Conservation (phyloP, 2,329 filamentous ascomycete species). For the Scortechinia acanthostroma region DNA sequence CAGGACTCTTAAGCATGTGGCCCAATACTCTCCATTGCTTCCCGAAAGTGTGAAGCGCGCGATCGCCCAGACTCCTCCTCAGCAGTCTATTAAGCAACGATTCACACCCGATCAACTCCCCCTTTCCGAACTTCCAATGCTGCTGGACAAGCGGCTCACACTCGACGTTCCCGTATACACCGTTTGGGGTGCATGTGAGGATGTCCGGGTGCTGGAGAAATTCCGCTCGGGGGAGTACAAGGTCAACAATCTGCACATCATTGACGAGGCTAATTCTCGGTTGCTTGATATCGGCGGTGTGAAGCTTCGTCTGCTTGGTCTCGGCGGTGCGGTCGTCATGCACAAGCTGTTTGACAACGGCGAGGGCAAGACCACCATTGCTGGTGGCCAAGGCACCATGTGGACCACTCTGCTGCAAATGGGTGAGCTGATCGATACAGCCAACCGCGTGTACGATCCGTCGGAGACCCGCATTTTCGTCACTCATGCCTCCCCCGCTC, state of each 20-base stretch:
- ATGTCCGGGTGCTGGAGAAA: constrained; percentile 94
- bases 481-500: constrained; percentile 91
- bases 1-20: constrained; percentile 94
- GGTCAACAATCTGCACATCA: constrained; percentile 93
- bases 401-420: constrained; percentile 98
- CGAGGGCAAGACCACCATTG: constrained; percentile 94
- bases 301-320: constrained; percentile 84
- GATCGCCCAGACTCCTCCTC: constrained; percentile 58
- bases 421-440: constrained; percentile 95
- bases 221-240: constrained; percentile 97
- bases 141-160: constrained; percentile 81
- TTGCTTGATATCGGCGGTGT: constrained; percentile 90
- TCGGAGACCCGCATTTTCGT: constrained; percentile 95
- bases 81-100: constrained; percentile 72
- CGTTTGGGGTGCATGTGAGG: constrained; percentile 97
- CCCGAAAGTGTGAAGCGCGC: constrained; percentile 68
- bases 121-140: constrained; percentile 83
- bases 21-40: constrained; percentile 93
- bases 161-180: constrained; percentile 96
- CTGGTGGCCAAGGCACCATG: constrained; percentile 97
- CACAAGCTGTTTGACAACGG: constrained; percentile 99
- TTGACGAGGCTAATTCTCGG: constrained; percentile 94
- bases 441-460: constrained; percentile 95
- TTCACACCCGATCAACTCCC: constrained; percentile 77
- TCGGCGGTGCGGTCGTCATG: constrained; percentile 97